Conservation (phyloP, 2,329 filamentous ascomycete species). For the Curvularia lunata region DNA sequence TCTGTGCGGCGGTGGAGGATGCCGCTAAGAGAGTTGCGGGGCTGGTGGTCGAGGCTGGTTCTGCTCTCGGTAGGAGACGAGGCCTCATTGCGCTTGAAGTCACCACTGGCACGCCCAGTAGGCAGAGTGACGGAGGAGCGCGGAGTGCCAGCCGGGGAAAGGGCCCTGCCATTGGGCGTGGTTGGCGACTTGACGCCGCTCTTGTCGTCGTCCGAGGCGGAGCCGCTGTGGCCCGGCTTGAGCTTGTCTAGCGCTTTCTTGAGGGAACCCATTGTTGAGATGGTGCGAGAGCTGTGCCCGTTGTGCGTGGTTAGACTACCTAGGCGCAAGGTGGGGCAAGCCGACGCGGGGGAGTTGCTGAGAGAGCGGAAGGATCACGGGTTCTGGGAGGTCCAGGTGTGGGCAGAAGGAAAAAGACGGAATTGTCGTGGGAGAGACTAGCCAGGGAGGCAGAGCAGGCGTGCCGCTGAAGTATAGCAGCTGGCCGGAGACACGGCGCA, state of each 20-base stretch:
- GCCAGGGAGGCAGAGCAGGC: background rate
- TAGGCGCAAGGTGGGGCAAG: conserved; percentile 36
- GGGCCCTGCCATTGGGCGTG: conserved; percentile 33
- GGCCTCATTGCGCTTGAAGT: conserved; percentile 42
- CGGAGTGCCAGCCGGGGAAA: conserved; percentile 36
- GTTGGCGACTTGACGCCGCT: conserved; percentile 35
- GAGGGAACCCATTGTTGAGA: conserved; percentile 45
- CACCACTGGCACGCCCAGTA: conserved; percentile 39
- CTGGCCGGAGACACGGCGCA: background rate
- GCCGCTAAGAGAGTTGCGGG: conserved; percentile 38
- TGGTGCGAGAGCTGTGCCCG: conserved; percentile 32
- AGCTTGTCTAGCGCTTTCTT: conserved; percentile 56
- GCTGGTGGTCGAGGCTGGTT: conserved; percentile 39
- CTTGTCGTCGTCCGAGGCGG: conserved; percentile 47
- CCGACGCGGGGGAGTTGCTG: conserved; percentile 23
- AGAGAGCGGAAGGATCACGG: conserved; percentile 6
- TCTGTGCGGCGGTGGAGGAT: conserved; percentile 48
- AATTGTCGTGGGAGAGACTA: background rate
- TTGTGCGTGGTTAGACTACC: conserved; percentile 38
- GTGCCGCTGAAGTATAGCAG: conserved; percentile 9
- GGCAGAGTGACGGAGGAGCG: conserved; percentile 37
- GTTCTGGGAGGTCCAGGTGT: background rate
- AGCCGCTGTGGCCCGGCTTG: conserved; percentile 45
- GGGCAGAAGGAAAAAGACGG: background rate
- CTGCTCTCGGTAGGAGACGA: conserved; percentile 40